These are phyloP conservation scores for Sporothrix euskadiensis DNA, from an alignment of 2,329 filamentous ascomycete species.

Conservation along the genomic window DNA sequence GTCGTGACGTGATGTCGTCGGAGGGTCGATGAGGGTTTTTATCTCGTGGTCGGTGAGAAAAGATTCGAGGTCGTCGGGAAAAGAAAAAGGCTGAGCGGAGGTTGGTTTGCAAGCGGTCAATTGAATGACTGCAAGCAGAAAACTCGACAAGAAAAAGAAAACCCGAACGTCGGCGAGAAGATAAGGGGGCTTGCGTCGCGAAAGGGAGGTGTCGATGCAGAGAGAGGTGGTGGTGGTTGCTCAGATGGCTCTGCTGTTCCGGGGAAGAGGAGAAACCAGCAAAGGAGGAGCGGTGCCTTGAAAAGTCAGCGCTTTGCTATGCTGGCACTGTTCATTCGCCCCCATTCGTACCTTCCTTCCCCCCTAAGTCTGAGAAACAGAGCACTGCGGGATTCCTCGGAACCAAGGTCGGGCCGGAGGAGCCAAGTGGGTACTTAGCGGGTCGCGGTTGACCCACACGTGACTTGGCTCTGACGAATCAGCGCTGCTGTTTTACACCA, in stretches of 20 bases:
- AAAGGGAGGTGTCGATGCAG: background rate
- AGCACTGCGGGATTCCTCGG: conserved; percentile 30
- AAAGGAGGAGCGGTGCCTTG: background rate
- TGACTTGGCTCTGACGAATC: conserved; percentile 16
- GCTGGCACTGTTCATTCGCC: background rate
- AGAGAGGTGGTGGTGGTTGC: no score
- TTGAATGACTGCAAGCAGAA: background rate
- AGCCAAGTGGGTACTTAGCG: background rate
- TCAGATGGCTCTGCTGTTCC: conserved; percentile 16
- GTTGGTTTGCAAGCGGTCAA: conserved; percentile 18
- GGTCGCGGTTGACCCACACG: conserved; percentile 15
- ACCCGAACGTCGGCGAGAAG: background rate
- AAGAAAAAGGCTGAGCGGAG: conserved; percentile 21
- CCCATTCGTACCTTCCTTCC: background rate
- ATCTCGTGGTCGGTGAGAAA: conserved; percentile 10
- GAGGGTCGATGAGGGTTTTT: conserved; percentile 18
- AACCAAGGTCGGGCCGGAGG: conserved; percentile 31
- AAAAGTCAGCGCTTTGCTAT: conserved; percentile 18
- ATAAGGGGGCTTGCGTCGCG: background rate
- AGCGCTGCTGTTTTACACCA: conserved; percentile 25
- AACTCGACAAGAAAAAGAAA: background rate
- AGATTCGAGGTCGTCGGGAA: background rate
- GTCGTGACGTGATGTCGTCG: background rate
- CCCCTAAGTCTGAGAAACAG: background rate
- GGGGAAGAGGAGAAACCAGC: conserved; percentile 20